Base-by-base conservation (phyloP, 768 basidiomycete species). In the Termitomyces sp. region DNA sequence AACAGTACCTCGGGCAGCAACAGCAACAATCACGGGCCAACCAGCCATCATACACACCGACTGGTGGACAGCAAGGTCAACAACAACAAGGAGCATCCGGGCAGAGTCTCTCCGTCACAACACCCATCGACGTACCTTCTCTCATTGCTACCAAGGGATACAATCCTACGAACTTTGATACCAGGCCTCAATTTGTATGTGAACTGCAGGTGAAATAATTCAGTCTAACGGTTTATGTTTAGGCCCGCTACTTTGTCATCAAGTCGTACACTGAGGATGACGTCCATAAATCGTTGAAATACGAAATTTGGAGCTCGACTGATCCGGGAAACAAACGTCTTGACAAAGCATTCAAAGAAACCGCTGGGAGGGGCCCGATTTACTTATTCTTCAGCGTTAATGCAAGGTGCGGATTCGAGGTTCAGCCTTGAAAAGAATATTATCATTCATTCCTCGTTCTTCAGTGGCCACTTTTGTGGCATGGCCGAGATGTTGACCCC, bases 191-290 rank as follows among this genome's bases (percentile, higher is more conserved):
- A 50, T 91, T 87, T 72, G 93, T 91, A 61, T 63, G 89, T 79
- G 58, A 12, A 44, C 46, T 34, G 3, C 20, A 13, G 6, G 0
- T 46, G 24, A 1, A 52, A 63, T 33, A 60, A 50, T 45, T 7
- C n/a, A 41, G 18, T 56, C 46, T 57, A 36, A 55, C 59, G 31
- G 20, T 37, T 27, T 44, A 37, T 57, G 20, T 63, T 6, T 60
- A 93, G 87, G 94, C 96, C 4, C 82, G 95, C 16, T 98, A 81
- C 75, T 98, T 98, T 68, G 96, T 98, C 34, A 98, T 99, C 80
- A 99, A 99, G 72, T 96, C 93, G 0, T 99, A 95, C 74, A 98
- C 97, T 1, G 96, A 98, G 72, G 97, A 98, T 67, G 96, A 99
- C 68, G 96, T 99, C 1, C 96, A 98, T 76, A 99, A 99, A 72